Evolutionary conservation across 2,329 filamentous ascomycete species (phyloP).

Genomic region (Anthostomella pinea): DNA sequence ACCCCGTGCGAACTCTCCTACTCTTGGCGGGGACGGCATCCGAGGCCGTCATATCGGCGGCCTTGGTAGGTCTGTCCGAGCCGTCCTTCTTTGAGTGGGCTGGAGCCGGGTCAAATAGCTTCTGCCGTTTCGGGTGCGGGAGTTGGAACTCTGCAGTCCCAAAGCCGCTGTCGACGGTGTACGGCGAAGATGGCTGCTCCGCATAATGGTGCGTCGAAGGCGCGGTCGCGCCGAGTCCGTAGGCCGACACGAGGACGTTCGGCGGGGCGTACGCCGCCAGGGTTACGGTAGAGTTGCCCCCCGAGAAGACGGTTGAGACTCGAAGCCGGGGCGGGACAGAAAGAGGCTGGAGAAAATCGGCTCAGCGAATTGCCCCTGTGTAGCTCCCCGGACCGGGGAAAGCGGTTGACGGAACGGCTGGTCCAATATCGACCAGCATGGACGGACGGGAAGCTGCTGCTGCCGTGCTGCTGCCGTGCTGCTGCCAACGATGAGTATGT

Average conservation of each 20-base stretch:
- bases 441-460: slow-evolving; percentile 3
- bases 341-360: slow-evolving; percentile 6
- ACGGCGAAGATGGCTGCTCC: slow-evolving; percentile 31
- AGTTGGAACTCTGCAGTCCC: slow-evolving; percentile 24
- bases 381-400: slow-evolving; percentile 6
- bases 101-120: slow-evolving; percentile 14
- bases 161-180: slow-evolving; percentile 28
- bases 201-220: slow-evolving; percentile 29
- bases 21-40: slow-evolving; percentile 53
- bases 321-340: slow-evolving; percentile 5
- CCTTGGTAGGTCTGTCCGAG: slow-evolving; percentile 12
- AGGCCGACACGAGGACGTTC: slow-evolving; percentile 34
- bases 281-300: slow-evolving; percentile 28
- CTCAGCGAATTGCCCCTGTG: slow-evolving; percentile 11
- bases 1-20: slow-evolving; percentile 86
- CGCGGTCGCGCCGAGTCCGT: slow-evolving; percentile 33
- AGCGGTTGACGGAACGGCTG: slow-evolving; percentile 5
- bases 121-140: slow-evolving; percentile 28
- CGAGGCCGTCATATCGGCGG: slow-evolving; percentile 22
- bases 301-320: slow-evolving; percentile 19
- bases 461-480: slow-evolving; percentile 4
- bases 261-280: slow-evolving; percentile 35
- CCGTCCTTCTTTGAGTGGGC: slow-evolving; percentile 13
- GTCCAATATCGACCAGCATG: slow-evolving; percentile 5
- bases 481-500: no score